These are phyloP conservation scores for Daedaleopsis nitida DNA, from an alignment of 768 basidiomycete genomes.

Conservation along the genomic window DNA sequence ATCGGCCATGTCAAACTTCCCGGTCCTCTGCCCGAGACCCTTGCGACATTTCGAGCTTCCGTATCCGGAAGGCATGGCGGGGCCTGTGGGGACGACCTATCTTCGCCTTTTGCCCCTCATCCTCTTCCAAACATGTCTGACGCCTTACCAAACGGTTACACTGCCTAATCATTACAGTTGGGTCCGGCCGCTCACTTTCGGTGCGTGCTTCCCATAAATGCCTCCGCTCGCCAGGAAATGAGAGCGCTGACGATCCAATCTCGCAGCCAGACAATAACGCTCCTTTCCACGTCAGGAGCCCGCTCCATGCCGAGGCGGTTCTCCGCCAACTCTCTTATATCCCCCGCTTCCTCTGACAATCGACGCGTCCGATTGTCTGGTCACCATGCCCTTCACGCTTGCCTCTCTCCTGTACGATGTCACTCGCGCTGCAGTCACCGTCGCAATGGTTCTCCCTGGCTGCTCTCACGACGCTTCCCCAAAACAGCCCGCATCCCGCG, in stretches of 20 bases:
- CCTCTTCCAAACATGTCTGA: constrained; percentile 18
- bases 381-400: constrained; percentile 9
- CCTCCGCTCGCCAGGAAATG: constrained; percentile 24
- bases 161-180: constrained; percentile 13
- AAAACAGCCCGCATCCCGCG: not conserved
- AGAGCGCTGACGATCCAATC: constrained; percentile 28
- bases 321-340: constrained; percentile 8
- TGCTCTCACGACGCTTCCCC: not conserved
- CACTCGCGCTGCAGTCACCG: not conserved
- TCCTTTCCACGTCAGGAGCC: constrained; percentile 24
- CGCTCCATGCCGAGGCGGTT: constrained; percentile 14
- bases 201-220: constrained; percentile 27
- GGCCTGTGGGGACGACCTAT: constrained; percentile 9
- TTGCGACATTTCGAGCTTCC: constrained; percentile 9
- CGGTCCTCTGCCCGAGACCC: not conserved
- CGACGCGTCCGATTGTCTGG: not conserved
- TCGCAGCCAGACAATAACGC: constrained; percentile 31
- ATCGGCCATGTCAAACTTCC: not conserved
- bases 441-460: not conserved
- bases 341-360: not conserved
- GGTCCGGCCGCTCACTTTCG: constrained; percentile 19
- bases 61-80: constrained; percentile 8
- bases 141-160: constrained; percentile 18
- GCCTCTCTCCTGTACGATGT: constrained; percentile 4
- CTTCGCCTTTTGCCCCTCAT: constrained; percentile 16